Evolutionary conservation across 768 basidiomycete species (phyloP).

Genomic region (Ramaria sp.): DNA sequence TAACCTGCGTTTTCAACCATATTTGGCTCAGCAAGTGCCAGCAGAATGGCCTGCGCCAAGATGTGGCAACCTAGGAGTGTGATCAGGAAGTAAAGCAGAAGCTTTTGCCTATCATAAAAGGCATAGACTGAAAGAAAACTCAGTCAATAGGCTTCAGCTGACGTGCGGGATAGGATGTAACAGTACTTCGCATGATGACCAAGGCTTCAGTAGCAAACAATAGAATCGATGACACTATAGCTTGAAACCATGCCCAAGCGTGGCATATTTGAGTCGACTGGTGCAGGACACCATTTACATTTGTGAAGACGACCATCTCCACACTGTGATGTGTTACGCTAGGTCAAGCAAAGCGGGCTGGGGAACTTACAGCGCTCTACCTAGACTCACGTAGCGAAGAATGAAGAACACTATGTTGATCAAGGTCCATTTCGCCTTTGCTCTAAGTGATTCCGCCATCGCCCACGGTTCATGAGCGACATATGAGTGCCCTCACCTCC

Average conservation of each 20-base stretch:
- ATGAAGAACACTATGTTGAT: neutral
- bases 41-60: no score
- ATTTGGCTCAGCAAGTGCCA: no score
- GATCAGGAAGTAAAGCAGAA: no score
- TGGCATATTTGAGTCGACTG: neutral
- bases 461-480: no score
- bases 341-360: neutral
- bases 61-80: no score
- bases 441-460: neutral
- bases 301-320: neutral
- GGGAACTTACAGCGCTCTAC: neutral
- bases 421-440: neutral
- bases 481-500: neutral
- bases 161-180: no score
- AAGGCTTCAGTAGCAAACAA: neutral
- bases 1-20: no score
- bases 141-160: no score
- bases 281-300: no score
- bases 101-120: no score
- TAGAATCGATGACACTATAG: neutral
- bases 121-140: no score
- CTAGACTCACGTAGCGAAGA: neutral
- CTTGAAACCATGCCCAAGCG: neutral
- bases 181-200: no score
- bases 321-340: neutral